These are phyloP conservation scores for Chrysosporium queenslandicum DNA, from an alignment of 2,329 filamentous ascomycete species.

Conservation along the genomic window DNA sequence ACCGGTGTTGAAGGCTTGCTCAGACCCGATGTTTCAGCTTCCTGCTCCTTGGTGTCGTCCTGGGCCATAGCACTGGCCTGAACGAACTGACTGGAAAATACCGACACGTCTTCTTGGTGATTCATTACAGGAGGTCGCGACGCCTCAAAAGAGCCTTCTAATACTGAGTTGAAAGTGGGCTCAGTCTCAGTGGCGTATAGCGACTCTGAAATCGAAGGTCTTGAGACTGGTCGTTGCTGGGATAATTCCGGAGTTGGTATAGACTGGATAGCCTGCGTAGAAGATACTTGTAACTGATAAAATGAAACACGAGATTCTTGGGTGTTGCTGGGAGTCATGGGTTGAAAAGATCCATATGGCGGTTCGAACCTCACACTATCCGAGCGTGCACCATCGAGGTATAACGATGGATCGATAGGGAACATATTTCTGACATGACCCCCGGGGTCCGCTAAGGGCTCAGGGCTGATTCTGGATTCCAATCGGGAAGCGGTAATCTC, in stretches of 20 bases:
- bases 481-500: not conserved
- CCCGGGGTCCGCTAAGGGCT: not conserved
- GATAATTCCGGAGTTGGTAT: constrained; percentile 9
- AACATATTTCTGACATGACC: not conserved
- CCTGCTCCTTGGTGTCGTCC: not conserved
- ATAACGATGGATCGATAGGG: not conserved
- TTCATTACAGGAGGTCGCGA: not conserved
- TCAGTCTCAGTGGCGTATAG: constrained; percentile 1
- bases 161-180: not conserved
- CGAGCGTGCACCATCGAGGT: not conserved
- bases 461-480: not conserved
- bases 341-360: not conserved
- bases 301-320: constrained; percentile 2
- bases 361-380: not conserved
- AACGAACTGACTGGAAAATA: not conserved
- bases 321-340: constrained; percentile 9
- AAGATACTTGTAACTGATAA: not conserved
- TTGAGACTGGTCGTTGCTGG: constrained; percentile 1
- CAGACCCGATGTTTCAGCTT: not conserved
- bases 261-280: not conserved
- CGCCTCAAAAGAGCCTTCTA: not conserved
- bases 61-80: not conserved
- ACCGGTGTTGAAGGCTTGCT: not conserved
- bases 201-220: not conserved
- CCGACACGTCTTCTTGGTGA: not conserved